Evolutionary conservation across 2,329 filamentous ascomycete genomes (phyloP).

Genomic region (Elsinoe perseae): DNA sequence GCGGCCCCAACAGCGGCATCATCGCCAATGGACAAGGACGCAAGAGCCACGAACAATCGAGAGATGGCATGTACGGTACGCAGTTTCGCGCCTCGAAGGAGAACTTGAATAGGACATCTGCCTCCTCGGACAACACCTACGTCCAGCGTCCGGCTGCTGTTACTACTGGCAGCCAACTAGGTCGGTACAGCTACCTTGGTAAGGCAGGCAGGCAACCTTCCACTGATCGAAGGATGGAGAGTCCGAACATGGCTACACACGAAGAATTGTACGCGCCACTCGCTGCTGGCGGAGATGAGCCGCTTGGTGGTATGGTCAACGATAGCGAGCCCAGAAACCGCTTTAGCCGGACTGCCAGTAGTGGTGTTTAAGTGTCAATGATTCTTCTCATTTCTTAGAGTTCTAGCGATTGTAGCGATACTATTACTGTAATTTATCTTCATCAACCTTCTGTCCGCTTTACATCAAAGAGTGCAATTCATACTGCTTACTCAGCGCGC

Average conservation of each 20-base stretch:
- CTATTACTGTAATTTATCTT: background rate
- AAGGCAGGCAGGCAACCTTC: constrained; percentile 11
- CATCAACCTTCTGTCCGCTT: background rate
- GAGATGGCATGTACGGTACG: constrained; percentile 20
- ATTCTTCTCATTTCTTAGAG: background rate
- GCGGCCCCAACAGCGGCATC: constrained; percentile 12
- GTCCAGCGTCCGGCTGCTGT: constrained; percentile 17
- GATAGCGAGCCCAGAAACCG: constrained; percentile 16
- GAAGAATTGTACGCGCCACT: constrained; percentile 19
- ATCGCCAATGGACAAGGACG: constrained; percentile 20
- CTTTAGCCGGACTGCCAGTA: constrained; percentile 20
- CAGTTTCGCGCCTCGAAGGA: constrained; percentile 17
- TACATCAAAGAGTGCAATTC: background rate
- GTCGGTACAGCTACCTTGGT: constrained; percentile 18
- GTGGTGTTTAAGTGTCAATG: constrained; percentile 21
- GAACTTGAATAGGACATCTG: constrained; percentile 14
- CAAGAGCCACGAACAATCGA: background rate
- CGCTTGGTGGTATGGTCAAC: constrained; percentile 17
- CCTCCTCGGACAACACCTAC: constrained; percentile 17
- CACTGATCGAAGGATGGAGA: constrained; percentile 11
- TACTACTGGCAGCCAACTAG: constrained; percentile 17
- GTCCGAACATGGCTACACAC: constrained; percentile 17
- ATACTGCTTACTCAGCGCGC: background rate
- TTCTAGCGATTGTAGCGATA: background rate
- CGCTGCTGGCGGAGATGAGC: constrained; percentile 12